Evolutionary conservation across 208 protist species (phyloP), one percentile per base, ranked within the genome.

Genomic region (Herpetomonas samuelpessoai): DNA sequence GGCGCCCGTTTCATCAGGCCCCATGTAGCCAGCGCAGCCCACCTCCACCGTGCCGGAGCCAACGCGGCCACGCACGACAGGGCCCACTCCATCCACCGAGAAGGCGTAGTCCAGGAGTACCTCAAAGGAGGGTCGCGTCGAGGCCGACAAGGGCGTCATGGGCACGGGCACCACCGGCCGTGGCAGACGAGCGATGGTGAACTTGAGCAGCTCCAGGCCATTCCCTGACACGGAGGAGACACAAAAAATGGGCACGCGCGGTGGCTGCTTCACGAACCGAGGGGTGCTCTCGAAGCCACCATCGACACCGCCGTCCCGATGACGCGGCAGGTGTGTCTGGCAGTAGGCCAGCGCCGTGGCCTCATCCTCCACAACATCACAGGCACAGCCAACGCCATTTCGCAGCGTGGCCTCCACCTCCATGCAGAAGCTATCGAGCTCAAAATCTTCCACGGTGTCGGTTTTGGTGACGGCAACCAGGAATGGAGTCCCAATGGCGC

Each of bases 391-490:
- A 24, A 77, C 48, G 38, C 57, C 51, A 24, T 73, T 12, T 4
- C 47, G 56, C 25, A 94, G 68, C 47, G 68, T 70, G 1, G 70
- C 79, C 18, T 74, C 57, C 45, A 98, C 63, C 25, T 98, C 83
- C 46, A 95, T 75, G 54, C 97, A 3, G 35, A 96, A 96, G 29
- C 81, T 66, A 41, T 97, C 91, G 14, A 98, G 55, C 56, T 98
- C 89, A 68, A 97, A 93, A 28, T 98, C 93, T 24, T 92, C 69
- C 14, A 91, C 70, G 29, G 86, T 82, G 71, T 99, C 98, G 47
- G 93, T 69, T 73, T 98, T 98, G 1, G 97, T 99, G 4, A 99
- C 62, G 28, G 97, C 88, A 27, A 98, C 65, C 53, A 94, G 85
- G 16, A 98, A 82, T 2, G 94, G 90, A 22, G 97, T 83, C 19